Evolutionary conservation across 192 early-diverging fungal species (phyloP), one percentile per base, ranked within the genome.

Genomic region (Mortierella alpina): DNA sequence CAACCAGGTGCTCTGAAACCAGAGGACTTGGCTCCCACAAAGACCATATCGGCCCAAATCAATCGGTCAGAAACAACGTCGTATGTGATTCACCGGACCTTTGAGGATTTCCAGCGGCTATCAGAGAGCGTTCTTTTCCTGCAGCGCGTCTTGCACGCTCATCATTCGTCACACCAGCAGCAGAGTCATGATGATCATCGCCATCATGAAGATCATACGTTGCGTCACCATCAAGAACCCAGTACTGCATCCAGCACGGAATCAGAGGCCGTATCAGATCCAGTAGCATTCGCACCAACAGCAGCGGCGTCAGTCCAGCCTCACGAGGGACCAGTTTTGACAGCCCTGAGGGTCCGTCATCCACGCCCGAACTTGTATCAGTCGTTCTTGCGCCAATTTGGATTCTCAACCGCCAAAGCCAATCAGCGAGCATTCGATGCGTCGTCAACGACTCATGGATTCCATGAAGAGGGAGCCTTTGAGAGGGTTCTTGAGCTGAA

Each of bases 351-450:
- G 9, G 63, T 80, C 22, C 63, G 58, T 42, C 77, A 80, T 41
- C 77, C 77, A 22, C 53, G 68, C 42, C 65, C 77, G 9, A 65
- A 70, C 15, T 22, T 80, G 3, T 68, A 58, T 11, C 69, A 72
- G 5, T 23, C 66, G 14, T n/a, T 80, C 11, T 20, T 80, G 54
- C 72, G 72, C n/a, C 63, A 72, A 48, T 44, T 31, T 31, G 31
- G 31, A 31, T 63, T 80, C 59, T 80, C 77, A 6, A 72, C 61
- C 9, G 77, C 61, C 40, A 71, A 72, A 18, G 77, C 77, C 59
- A 80, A 80, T 44, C 77, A 80, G 53, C 77, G 77, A 15, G 77
- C 77, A 0, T 80, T 80, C 53, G 66, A 80, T 72, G 77, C 77
- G n/a, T 80, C 77, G 0, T 61, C 77, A 3, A 80, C 77, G 1